Evolutionary conservation across 2,329 filamentous ascomycete species (phyloP).

Genomic region (Aspergillus fumigatiaffinis): DNA sequence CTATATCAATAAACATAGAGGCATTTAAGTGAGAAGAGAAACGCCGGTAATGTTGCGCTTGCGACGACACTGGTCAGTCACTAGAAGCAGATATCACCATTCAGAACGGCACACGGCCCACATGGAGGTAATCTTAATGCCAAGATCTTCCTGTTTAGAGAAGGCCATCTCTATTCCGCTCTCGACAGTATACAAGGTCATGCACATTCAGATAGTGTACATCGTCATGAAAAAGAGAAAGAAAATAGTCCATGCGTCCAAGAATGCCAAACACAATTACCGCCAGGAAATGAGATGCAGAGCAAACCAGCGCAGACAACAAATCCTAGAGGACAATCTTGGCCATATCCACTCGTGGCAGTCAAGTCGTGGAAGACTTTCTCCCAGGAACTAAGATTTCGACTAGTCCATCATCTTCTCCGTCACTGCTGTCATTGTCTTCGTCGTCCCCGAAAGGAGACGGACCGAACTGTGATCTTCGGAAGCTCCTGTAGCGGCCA

Average conservation of each 20-base stretch:
- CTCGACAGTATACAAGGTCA: slow-evolving; percentile 3
- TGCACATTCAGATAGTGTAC: slow-evolving; percentile 13
- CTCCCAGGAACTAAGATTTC: slow-evolving; percentile 44
- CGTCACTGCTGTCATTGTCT: slow-evolving; percentile 44
- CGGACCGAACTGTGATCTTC: slow-evolving; percentile 23
- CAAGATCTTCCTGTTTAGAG: not conserved
- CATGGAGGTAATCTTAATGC: not conserved
- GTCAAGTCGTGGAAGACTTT: slow-evolving; percentile 25
- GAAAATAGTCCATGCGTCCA: not conserved
- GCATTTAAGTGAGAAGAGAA: not conserved
- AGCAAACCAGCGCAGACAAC: slow-evolving; percentile 5
- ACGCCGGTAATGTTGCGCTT: not conserved
- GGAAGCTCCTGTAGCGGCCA: slow-evolving; percentile 42
- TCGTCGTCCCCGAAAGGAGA: slow-evolving; percentile 36
- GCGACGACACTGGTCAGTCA: not conserved
- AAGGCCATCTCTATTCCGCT: not conserved
- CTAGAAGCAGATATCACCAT: not conserved
- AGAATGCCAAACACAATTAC: slow-evolving; percentile 5
- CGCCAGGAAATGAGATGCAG: slow-evolving; percentile 2
- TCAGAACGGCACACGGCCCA: not conserved
- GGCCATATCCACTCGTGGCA: not conserved
- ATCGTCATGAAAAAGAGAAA: slow-evolving; percentile 12
- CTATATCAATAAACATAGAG: not conserved
- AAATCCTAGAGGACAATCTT: not conserved
- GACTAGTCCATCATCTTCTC: slow-evolving; percentile 42